Evolutionary conservation across 2,329 filamentous ascomycete species (phyloP), one percentile per base, ranked within the genome.

Genomic region (Aspergillus sp.): DNA sequence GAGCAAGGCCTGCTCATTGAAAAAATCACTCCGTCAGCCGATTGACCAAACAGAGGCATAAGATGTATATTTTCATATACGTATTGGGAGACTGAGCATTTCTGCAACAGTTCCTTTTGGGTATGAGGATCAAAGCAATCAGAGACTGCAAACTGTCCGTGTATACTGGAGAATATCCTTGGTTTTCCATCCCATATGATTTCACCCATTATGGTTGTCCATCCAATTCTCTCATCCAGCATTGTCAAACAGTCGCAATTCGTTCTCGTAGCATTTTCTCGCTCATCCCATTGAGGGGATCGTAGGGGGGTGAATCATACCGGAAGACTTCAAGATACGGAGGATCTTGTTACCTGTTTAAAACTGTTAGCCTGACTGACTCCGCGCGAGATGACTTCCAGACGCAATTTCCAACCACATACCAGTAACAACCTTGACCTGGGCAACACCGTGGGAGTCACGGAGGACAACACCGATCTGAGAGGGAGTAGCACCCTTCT

Each of bases 381-480:
- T 19, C 4, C 19, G n/a, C 33, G 33, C 33, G 7, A 3, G 19
- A n/a, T 35, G 3, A 7, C 51, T 12, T 12, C 7, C 6, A 19
- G 12, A 13, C 28, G 4, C 51, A 27, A 29, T 35, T 33, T 33
- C 38, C 29, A 8, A 45, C 34, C 34, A 46, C 86, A 68, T 88
- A 94, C 90, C 90, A 71, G 90, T 95, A 61, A 96, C 89, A 68
- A 95, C 79, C 82, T 93, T 94, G 77, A 96, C 91, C 79, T 97
- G 93, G 65, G 93, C 88, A 75, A 98, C 82, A 71, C 94, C 94
- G 79, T 98, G 93, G 70, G 86, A 90, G 78, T 98, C 94, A 80
- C 94, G 85, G 72, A 98, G 88, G 67, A 97, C 79, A 71, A 97
- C 91, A 87, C 94, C 93, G 67, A 98, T 98, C 82, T 97, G 91